Conservation (phyloP, 2,329 filamentous ascomycete genomes). For the Phyllosticta capitalensis region DNA sequence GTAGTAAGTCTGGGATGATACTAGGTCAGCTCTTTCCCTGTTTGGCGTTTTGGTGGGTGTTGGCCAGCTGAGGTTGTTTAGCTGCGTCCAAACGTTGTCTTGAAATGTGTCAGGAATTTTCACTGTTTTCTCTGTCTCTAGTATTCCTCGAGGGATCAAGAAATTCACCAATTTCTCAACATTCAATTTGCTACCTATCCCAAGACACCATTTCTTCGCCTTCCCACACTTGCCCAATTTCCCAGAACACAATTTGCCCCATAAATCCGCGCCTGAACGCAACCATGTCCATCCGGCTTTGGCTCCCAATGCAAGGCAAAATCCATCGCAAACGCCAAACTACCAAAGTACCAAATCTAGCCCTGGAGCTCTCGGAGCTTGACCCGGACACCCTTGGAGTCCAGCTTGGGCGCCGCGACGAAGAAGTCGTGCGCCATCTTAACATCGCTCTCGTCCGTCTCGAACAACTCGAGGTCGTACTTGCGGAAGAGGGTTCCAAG, state of each 20-base stretch:
- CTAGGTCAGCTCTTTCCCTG: background rate
- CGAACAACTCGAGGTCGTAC: slow-evolving; percentile 8
- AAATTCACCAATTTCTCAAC: too few species aligned
- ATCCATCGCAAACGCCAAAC: background rate
- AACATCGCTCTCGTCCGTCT: slow-evolving; percentile 13
- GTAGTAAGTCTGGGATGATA: background rate
- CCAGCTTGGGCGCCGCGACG: slow-evolving; percentile 15
- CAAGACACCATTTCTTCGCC: too few species aligned
- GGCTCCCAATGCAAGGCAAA: background rate
- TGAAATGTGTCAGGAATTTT: background rate
- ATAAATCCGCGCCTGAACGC: too few species aligned
- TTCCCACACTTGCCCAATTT: too few species aligned
- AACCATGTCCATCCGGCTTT: too few species aligned
- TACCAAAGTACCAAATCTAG: background rate
- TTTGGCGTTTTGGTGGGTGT: background rate
- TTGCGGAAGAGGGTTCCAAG: background rate
- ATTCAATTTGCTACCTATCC: too few species aligned
- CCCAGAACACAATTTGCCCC: too few species aligned
- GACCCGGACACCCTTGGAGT: slow-evolving; percentile 18
- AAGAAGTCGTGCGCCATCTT: slow-evolving; percentile 16
- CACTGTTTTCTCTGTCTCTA: too few species aligned
- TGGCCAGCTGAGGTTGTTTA: background rate
- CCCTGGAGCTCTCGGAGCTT: background rate
- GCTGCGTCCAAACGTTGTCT: background rate
- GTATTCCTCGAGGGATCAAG: too few species aligned